Base-by-base conservation (phyloP, 2,329 filamentous ascomycete species). In the Gaeumannomyces sp. region DNA sequence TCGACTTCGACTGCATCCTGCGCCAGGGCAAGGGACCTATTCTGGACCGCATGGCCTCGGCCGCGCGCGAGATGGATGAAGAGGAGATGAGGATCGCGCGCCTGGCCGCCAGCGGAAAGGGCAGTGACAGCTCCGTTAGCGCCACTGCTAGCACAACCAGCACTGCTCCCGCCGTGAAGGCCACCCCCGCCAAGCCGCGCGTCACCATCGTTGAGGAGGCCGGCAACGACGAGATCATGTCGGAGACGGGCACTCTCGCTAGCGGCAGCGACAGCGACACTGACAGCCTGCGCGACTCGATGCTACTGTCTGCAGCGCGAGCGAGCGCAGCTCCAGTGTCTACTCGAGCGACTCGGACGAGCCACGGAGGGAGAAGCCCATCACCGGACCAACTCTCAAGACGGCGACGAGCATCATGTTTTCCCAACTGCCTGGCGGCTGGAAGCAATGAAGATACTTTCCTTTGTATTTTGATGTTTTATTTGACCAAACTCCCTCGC, bases 1-100 rank as follows among this genome's bases (percentile, higher is more conserved):
- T 80, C 63, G 71, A 74, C 25, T 80, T 80, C 59, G 76, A 80
- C 22, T 72, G 73, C 3, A 13, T 69, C 1, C 70, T 75, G 3
- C 70, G 78, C 6, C 67, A 64, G 33, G 62, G 62, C 57, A 64
- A 64, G 56, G 31, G 62, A 8, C 53, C 53, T 2, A 38, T 64
- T 28, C 33, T 64, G 53, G 62, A 64, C 33, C 62, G 58, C 8
- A 64, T 64, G 62, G 62, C 62, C 25, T 8, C 53, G 14, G 58
- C 53, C 56, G 62, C 56, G 25, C 53, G 62, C 31, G 56, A 64
- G 62, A 64, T 64, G 56, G 53, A 64, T 16, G 62, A 64, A 31
- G 62, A 64, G 25, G 62, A 64, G 33, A 57, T 29, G 25, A 56
- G 62, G 16, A 2, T 60, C 2, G 11, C 59, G 25, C 13, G 25